phyloP scores from a whole-genome alignment of 2,329 filamentous ascomycete species.

The Diatrype stigma region DNA sequence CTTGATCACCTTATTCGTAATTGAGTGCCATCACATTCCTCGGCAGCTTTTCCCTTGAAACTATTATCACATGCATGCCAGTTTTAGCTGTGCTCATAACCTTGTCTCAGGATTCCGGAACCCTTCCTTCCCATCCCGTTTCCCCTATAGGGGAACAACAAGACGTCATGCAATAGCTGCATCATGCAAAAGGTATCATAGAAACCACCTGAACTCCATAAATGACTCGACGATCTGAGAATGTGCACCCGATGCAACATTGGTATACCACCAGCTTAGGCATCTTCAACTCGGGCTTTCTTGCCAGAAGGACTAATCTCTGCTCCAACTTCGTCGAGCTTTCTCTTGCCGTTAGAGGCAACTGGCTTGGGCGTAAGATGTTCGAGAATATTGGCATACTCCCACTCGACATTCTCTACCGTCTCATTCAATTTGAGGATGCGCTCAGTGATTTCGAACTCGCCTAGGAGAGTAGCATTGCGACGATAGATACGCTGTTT shows the following conservation, averaged over 20 bases:
- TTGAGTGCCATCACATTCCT: neutral
- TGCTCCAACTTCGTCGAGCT: conserved; percentile 29
- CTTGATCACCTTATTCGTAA: too few species aligned
- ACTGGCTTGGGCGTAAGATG: conserved; percentile 18
- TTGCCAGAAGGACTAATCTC: conserved; percentile 33
- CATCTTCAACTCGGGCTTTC: conserved; percentile 39
- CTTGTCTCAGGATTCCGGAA: too few species aligned
- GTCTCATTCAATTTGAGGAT: conserved; percentile 70
- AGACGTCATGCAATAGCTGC: conserved; percentile 13
- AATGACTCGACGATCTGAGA: conserved; percentile 3
- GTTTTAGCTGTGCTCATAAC: neutral
- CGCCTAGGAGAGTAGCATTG: conserved; percentile 66
- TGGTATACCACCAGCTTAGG: conserved; percentile 5
- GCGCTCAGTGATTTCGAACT: conserved; percentile 64
- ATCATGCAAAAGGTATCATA: conserved; percentile 19
- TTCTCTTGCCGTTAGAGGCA: conserved; percentile 41
- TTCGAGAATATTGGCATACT: conserved; percentile 64
- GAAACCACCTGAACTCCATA: conserved; percentile 19
- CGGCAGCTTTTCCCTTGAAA: neutral
- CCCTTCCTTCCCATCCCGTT: too few species aligned
- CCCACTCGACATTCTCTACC: conserved; percentile 62
- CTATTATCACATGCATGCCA: neutral
- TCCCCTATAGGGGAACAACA: neutral
- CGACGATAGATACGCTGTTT: conserved; percentile 74
- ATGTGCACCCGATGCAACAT: conserved; percentile 9